Base-by-base conservation (phyloP, 345 rosid genomes). In the Salix caprea region DNA sequence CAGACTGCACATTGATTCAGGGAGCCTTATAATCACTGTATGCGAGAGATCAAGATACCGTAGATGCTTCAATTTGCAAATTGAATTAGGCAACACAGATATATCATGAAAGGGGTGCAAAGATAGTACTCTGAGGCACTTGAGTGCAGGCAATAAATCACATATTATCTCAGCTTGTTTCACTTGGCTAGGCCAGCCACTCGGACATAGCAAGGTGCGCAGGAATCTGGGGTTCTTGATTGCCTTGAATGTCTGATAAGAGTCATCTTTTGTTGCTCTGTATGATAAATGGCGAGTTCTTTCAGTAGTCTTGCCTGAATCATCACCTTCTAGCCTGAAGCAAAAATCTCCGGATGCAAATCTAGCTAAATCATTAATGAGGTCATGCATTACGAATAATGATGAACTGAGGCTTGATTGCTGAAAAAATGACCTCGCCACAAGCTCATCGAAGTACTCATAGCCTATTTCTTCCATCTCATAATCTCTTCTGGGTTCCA, bases 311-410 rank as follows among this genome's bases (percentile, higher is more conserved):
- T 32, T 16, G 40, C 39, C 7, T 32, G 40, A 66, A 34, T 66
- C 8, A 19, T 15, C 69, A 30, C 21, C 69, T 6, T 66, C 69
- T 7, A 30, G 40, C 34, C 19, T 66, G 40, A 30, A 66, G 69
- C 69, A 66, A 34, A 66, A 66, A 2, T 62, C 78, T 61, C 82
- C 75, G 13, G 78, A 46, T 69, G 74, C 70, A 46, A 46, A 74
- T 61, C n/a, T 28, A 34, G 75, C 75, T 19, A 79, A 74, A 18
- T 79, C 82, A 37, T 74, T 62, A 32, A 70, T 36, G 60, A 74
- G 75, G 46, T 69, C 67, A 52, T 74, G 78, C 82, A 79, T 70
- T 8, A 5, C 14, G 8, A n/a, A 9, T 0, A 73, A 74, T 69
- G 30, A 13, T 24, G 18, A 42, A 37, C 24, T 4, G 30, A 0